These are phyloP conservation scores for Candida ovalis DNA, from an alignment of 805 yeast genomes.

Conservation along the genomic window DNA sequence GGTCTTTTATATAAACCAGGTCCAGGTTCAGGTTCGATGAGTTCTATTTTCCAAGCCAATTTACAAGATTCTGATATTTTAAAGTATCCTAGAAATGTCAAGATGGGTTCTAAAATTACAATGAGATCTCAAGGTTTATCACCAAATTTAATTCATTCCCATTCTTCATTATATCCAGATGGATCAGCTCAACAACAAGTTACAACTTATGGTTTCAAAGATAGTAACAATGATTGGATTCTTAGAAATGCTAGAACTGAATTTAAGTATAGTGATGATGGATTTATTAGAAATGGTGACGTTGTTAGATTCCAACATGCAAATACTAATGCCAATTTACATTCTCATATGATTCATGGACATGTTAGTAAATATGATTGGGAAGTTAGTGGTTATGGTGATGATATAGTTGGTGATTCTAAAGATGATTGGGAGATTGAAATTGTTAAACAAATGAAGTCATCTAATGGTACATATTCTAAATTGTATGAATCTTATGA, in stretches of 20 bases:
- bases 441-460: constrained; percentile 50
- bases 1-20: constrained; percentile 73
- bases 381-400: constrained; percentile 77
- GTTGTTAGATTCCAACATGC: constrained; percentile 60
- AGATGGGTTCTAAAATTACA: constrained; percentile 55
- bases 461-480: constrained; percentile 26
- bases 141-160: constrained; percentile 83
- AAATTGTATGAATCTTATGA: constrained; percentile 22
- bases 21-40: constrained; percentile 67
- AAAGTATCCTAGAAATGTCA: constrained; percentile 62
- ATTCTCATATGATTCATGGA: constrained; percentile 64
- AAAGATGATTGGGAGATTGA: constrained; percentile 80
- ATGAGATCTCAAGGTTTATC: constrained; percentile 67
- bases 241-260: constrained; percentile 36
- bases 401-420: constrained; percentile 56
- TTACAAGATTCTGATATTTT: constrained; percentile 61
- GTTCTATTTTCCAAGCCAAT: constrained; percentile 78
- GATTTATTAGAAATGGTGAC: constrained; percentile 53
- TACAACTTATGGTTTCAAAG: constrained; percentile 93
- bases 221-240: constrained; percentile 76
- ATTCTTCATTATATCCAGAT: constrained; percentile 76
- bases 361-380: constrained; percentile 47
- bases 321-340: constrained; percentile 61
- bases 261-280: constrained; percentile 10
- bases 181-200: constrained; percentile 94